A percentile compares a stretch with the other conserved stretches of the same genome.
Conservation (phyloP, 768 basidiomycete genomes). For the Lyophyllum shimeji region DNA sequence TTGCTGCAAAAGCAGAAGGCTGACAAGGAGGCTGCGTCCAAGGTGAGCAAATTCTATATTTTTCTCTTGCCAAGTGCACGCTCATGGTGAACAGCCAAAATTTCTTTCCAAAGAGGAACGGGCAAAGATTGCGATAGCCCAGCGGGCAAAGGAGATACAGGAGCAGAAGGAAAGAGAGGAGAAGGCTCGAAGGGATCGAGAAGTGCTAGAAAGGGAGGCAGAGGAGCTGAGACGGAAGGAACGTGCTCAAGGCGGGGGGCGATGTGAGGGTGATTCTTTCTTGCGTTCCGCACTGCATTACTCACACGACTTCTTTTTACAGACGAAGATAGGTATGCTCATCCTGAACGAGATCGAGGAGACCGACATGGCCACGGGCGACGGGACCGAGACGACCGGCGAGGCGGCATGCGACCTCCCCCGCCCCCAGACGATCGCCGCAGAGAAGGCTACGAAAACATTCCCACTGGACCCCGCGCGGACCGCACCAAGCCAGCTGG, state of each 20-base stretch:
- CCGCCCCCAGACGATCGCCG: constrained; percentile 35
- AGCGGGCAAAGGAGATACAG: constrained; percentile 80
- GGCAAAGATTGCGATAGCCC: constrained; percentile 83
- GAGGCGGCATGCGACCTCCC: constrained; percentile 36
- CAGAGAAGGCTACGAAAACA: constrained; percentile 56
- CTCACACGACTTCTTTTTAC: constrained; percentile 16
- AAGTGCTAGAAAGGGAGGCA: constrained; percentile 73
- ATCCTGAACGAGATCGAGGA: constrained; percentile 48
- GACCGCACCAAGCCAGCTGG: constrained; percentile 56
- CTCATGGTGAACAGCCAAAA: constrained; percentile 63
- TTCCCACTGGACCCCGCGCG: constrained; percentile 85
- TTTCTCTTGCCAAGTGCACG: background rate
- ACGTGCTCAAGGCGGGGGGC: constrained; percentile 30
- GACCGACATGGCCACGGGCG: constrained; percentile 23
- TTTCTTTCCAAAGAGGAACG: constrained; percentile 94
- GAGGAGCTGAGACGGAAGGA: constrained; percentile 62
- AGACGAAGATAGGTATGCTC: constrained; percentile 57
- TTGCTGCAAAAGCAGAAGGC: constrained; percentile 83
- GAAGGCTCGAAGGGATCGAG: constrained; percentile 56
- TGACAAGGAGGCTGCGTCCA: constrained; percentile 88
- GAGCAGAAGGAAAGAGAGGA: constrained; percentile 72
- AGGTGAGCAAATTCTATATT: constrained; percentile 46
- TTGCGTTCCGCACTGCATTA: constrained; percentile 8
- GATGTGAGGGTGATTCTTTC: constrained; percentile 33
- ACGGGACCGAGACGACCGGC: constrained; percentile 35